Conservation (phyloP, 257 asterid species). For the Anisodus tanguticus region DNA sequence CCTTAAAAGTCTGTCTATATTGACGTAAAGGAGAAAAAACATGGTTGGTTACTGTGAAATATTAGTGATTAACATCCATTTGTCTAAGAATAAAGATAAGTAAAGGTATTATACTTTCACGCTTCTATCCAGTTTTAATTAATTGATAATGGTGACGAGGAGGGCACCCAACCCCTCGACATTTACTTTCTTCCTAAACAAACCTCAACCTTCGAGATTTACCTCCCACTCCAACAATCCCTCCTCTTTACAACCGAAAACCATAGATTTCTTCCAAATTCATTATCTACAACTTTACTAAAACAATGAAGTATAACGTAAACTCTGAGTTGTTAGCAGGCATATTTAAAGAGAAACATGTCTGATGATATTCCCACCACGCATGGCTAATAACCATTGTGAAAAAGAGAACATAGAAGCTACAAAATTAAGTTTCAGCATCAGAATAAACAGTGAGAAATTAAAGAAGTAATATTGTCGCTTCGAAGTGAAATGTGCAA, state of each 20-base stretch:
- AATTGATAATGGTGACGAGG: not conserved
- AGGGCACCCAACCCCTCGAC: not conserved
- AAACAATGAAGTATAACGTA: not conserved
- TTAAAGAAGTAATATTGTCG: not conserved
- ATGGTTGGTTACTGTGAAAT: not conserved
- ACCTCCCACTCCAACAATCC: not conserved
- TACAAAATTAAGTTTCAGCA: not conserved
- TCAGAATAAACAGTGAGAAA: not conserved
- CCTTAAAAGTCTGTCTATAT: not conserved
- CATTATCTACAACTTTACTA: not conserved
- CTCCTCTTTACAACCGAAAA: not conserved
- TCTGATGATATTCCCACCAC: not conserved
- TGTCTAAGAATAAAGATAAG: not conserved
- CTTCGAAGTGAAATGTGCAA: constrained; percentile 15
- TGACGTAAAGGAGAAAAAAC: not conserved
- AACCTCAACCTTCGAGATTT: not conserved
- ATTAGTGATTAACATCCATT: not conserved
- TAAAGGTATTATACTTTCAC: not conserved
- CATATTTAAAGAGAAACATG: not conserved
- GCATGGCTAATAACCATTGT: not conserved
- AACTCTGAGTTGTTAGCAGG: not conserved
- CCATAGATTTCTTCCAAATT: not conserved
- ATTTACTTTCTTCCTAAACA: not conserved
- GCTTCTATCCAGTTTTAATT: not conserved
- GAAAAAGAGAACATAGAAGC: not conserved